A percentile compares a stretch with the other conserved stretches of the same genome.
phyloP scores from a whole-genome alignment of 2,329 filamentous ascomycete species.

The Pestalotiopsis sp. region DNA sequence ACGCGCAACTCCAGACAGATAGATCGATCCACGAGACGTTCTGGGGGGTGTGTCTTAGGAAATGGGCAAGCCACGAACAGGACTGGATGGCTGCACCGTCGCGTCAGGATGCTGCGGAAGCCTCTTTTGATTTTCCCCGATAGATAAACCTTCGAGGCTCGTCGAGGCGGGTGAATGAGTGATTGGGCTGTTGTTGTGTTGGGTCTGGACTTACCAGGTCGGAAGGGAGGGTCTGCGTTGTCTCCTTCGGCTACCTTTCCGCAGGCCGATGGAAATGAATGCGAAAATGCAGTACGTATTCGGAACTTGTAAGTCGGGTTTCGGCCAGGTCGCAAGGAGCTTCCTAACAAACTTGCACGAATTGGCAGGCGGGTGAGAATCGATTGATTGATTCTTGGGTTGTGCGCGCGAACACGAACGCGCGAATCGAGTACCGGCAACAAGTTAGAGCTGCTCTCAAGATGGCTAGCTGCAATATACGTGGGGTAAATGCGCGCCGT shows the following conservation, averaged over 20 bases:
- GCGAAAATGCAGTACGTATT: background rate
- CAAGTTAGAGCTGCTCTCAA: background rate
- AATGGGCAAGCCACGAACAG: background rate
- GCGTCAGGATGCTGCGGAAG: constrained; percentile 8
- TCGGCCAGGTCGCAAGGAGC: constrained; percentile 10
- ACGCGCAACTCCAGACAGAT: background rate
- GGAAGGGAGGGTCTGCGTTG: constrained; percentile 17
- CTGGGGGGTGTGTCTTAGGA: background rate
- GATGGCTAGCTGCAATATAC: background rate
- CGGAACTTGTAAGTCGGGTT: background rate
- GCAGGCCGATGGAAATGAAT: no score
- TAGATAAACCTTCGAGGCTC: background rate
- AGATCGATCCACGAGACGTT: background rate
- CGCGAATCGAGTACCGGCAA: background rate
- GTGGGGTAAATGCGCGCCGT: background rate
- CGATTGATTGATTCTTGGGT: background rate
- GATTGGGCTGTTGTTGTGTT: constrained; percentile 15
- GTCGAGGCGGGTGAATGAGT: constrained; percentile 6
- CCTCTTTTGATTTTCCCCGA: background rate
- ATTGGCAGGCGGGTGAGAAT: background rate
- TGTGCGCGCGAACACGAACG: background rate
- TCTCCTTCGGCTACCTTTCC: constrained; percentile 4
- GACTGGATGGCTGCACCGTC: constrained; percentile 10
- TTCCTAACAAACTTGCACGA: background rate
- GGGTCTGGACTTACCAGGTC: constrained; percentile 7